A percentile compares a stretch with the other conserved stretches of the same genome.
Evolutionary conservation across 805 yeast genomes (phyloP).

Genomic region (Cyberlindnera galapagoensis): DNA sequence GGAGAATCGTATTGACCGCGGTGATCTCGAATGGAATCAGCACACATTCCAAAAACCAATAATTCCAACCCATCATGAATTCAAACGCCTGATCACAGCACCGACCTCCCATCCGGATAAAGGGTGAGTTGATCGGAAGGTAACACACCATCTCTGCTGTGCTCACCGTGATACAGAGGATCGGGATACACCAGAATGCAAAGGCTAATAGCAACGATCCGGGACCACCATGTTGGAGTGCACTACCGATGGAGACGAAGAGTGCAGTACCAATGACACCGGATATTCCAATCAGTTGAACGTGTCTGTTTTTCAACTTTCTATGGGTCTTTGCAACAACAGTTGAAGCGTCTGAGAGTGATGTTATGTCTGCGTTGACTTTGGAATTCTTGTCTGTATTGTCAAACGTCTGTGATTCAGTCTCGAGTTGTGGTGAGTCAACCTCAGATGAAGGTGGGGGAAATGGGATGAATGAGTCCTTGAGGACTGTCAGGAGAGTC

Average conservation of each 20-base stretch:
- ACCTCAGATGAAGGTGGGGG: constrained; percentile 15
- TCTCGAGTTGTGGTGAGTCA: neutral
- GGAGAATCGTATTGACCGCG: constrained; percentile 71
- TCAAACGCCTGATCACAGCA: constrained; percentile 74
- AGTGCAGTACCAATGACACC: constrained; percentile 81
- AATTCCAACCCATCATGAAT: constrained; percentile 74
- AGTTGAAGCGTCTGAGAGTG: constrained; percentile 19
- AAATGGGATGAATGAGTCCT: constrained; percentile 19
- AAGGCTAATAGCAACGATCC: constrained; percentile 61
- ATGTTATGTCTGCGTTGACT: constrained; percentile 7
- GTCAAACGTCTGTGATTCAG: constrained; percentile 1
- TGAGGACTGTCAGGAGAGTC: constrained; percentile 3
- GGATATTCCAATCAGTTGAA: constrained; percentile 72
- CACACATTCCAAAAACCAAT: constrained; percentile 68
- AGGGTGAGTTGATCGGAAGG: constrained; percentile 72
- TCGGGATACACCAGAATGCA: constrained; percentile 62
- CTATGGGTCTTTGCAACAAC: constrained; percentile 34
- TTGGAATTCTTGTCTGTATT: neutral
- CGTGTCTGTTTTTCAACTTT: constrained; percentile 58
- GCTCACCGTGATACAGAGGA: constrained; percentile 57
- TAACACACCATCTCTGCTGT: constrained; percentile 79
- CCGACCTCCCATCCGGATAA: constrained; percentile 65
- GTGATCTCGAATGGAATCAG: constrained; percentile 81
- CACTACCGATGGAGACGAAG: constrained; percentile 66
- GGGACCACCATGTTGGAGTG: constrained; percentile 63